Evolutionary conservation across 2,329 filamentous ascomycete genomes (phyloP), one percentile per base, ranked within the genome.

Genomic region (Sclerotiophoma versabilis): DNA sequence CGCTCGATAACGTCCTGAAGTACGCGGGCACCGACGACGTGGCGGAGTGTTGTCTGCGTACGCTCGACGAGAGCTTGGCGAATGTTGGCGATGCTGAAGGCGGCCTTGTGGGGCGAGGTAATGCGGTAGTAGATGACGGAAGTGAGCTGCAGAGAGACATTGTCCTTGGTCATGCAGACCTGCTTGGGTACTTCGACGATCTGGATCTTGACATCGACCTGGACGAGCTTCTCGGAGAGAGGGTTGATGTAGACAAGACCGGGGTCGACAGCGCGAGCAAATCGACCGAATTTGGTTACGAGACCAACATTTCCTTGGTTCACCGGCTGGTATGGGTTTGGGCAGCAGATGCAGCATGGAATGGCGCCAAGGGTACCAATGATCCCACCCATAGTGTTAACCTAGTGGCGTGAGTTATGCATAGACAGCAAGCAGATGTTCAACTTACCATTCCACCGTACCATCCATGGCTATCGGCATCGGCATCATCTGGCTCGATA

Each of bases 111-210:
- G 1, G 95, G 95, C 23, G 90, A 90, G 49, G 89, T 90, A 71
- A 99, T 93, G 83, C 96, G 93, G 81, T 99, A 99, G 84, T 99
- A 99, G 79, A 99, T 97, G 74, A 99, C 95, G 5, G 91, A 96
- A 41, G 93, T 98, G 64, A 99, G 83, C 68, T 93, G 88, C 34
- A 99, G 83, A 38, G 91, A 96, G 60, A 98, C 95, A 70, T 99
- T 99, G 83, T 99, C 95, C 81, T 98, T 98, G 76, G 95, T 99
- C 93, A 99, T 99, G 83, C 95, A 98, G 59, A 93, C 87, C 79
- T 99, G 95, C 78, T 93, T 87, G 15, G 93, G 93, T 20, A 99
- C 95, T 81, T 99, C 89, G 75, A 96, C 92, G 63, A 96, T 97
- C 80, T 99, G 95, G 67, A 98, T 97, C 87, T 98, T 99, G 80